phyloP scores from a whole-genome alignment of 2,329 filamentous ascomycete genomes.

The Apiospora pterosperma region DNA sequence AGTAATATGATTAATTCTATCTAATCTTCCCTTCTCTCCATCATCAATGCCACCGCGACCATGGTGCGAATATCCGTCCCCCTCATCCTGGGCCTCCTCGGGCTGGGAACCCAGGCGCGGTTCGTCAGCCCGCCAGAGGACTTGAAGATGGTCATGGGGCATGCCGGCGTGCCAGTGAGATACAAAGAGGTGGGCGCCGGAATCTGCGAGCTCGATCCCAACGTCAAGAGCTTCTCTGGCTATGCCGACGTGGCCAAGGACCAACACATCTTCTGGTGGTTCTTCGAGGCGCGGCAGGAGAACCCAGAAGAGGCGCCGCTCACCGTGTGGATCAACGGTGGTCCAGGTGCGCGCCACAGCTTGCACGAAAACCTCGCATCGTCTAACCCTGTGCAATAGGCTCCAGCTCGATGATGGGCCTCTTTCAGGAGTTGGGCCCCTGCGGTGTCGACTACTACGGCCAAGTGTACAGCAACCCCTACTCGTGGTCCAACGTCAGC shows the following conservation, averaged over 20 bases:
- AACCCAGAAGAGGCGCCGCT: constrained; percentile 42
- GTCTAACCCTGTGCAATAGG: constrained; percentile 42
- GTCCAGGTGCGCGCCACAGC: constrained; percentile 25
- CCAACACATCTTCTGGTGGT: constrained; percentile 44
- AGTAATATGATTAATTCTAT: neutral
- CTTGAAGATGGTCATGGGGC: constrained; percentile 21
- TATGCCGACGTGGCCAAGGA: constrained; percentile 38
- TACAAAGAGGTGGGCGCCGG: constrained; percentile 46
- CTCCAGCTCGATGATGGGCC: constrained; percentile 48
- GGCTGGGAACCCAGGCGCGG: constrained; percentile 16
- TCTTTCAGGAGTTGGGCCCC: constrained; percentile 45
- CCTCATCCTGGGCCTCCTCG: neutral
- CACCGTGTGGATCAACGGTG: constrained; percentile 52
- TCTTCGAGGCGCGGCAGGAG: constrained; percentile 45
- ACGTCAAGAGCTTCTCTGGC: constrained; percentile 39
- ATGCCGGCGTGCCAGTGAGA: constrained; percentile 36
- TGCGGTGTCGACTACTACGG: constrained; percentile 39
- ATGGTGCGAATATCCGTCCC: neutral
- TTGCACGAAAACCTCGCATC: neutral
- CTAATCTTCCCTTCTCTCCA: neutral
- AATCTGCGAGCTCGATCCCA: constrained; percentile 40
- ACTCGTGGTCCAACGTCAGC: constrained; percentile 56
- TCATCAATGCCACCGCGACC: neutral
- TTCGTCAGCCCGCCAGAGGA: constrained; percentile 25
- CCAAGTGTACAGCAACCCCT: constrained; percentile 49